Evolutionary conservation across 768 basidiomycete genomes (phyloP).

Genomic region (Tulasnella calospora): DNA sequence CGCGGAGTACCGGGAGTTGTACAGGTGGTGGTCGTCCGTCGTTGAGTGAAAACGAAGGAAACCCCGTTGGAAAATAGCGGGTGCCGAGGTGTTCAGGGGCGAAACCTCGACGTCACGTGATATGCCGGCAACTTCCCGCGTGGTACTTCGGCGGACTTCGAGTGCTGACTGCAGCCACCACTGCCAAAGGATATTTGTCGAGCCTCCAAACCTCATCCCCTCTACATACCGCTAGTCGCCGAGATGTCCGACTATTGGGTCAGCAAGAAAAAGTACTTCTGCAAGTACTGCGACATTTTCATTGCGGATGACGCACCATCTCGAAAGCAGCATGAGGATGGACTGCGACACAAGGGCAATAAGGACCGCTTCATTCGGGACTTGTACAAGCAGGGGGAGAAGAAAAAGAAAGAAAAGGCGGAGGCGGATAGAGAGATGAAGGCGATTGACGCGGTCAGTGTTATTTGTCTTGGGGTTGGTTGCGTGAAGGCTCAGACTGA

Average conservation of each 20-base stretch:
- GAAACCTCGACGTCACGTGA: neutral
- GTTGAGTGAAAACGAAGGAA: neutral
- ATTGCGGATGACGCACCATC: constrained; percentile 96
- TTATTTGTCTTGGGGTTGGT: constrained; percentile 28
- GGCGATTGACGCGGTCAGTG: constrained; percentile 67
- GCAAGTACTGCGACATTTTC: constrained; percentile 96
- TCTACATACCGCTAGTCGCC: neutral
- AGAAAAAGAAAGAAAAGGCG: constrained; percentile 74
- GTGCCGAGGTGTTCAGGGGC: neutral
- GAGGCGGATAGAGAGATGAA: constrained; percentile 86
- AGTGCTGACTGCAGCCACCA: neutral
- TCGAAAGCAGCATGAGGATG: constrained; percentile 84
- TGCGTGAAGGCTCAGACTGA: neutral
- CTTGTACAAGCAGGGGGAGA: constrained; percentile 89
- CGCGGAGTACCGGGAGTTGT: neutral
- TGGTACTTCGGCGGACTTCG: neutral
- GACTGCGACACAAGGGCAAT: constrained; percentile 90
- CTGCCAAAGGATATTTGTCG: neutral
- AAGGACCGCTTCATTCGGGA: constrained; percentile 86
- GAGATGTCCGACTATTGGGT: constrained; percentile 92
- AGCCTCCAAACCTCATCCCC: neutral
- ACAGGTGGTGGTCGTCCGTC: neutral
- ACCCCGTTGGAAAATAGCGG: neutral
- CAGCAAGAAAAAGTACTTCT: constrained; percentile 85
- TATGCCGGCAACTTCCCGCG: constrained; percentile 1